These are phyloP conservation scores for Trypanosoma mega DNA, from an alignment of 208 protist genomes.

Conservation along the genomic window DNA sequence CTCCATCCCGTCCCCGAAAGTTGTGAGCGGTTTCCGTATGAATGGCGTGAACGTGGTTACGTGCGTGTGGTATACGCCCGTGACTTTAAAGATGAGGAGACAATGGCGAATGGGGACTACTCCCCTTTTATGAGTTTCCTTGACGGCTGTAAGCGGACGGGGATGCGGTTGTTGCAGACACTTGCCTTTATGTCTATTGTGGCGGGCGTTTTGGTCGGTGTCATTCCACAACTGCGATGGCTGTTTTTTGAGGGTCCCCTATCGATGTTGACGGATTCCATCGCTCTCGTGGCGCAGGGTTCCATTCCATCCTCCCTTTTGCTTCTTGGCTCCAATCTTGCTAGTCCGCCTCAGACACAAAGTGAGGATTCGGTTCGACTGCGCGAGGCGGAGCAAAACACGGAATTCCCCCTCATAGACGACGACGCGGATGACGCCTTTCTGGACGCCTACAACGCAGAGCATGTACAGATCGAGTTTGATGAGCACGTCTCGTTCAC, in stretches of 20 bases:
- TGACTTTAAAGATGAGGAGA: conserved; percentile 35
- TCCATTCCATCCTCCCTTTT: conserved; percentile 75
- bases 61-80: conserved; percentile 50
- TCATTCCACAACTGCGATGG: conserved; percentile 54
- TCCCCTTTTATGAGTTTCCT: conserved; percentile 7
- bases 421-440: conserved; percentile 24
- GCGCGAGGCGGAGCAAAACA: conserved; percentile 76
- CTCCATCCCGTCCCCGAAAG: neutral
- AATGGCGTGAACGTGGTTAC: conserved; percentile 54
- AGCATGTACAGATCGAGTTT: conserved; percentile 34
- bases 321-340: conserved; percentile 70
- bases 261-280: conserved; percentile 59
- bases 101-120: conserved; percentile 7
- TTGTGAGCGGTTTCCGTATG: conserved; percentile 30
- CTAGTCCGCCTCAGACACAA: conserved; percentile 28
- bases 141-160: neutral
- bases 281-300: conserved; percentile 50
- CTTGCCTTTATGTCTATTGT: conserved; percentile 70
- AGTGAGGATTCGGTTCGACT: conserved; percentile 21
- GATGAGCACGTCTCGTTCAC: conserved; percentile 39
- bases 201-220: conserved; percentile 61
- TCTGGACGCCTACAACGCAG: conserved; percentile 33
- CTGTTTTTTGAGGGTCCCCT: conserved; percentile 63
- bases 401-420: conserved; percentile 37
- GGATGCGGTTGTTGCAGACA: conserved; percentile 34